Evolutionary conservation across 2,329 filamentous ascomycete species (phyloP), one percentile per base, ranked within the genome.

Genomic region (Fusarium kyushuense): DNA sequence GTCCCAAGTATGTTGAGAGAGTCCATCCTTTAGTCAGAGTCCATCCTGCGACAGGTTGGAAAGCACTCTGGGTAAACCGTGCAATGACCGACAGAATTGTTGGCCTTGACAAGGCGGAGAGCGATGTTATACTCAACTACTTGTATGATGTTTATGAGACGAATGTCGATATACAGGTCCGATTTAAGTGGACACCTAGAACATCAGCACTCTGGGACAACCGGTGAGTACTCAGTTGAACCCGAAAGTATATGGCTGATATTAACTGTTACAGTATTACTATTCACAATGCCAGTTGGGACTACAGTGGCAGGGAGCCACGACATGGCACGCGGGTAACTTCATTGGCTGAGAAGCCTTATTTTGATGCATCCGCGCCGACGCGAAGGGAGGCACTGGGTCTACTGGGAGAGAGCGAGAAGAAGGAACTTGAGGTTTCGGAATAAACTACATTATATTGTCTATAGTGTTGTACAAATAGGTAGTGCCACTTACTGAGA

Each of bases 41-140:
- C 0, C 90, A 93, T 73, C 90, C 90, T 1, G 90, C 87, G 0
- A 93, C 90, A 0, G 90, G 90, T 1, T 92, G 90, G 90, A 93
- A 92, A 76, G 83, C 89, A 0, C 82, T 93, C 1, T 93, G 85
- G 82, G 90, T 93, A 0, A 93, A 93, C 75, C 84, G 90, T 5
- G 82, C 87, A 3, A 89, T 92, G 84, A 92, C 90, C 0, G 83
- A 84, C 8, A 82, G 85, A 1, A 92, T 93, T 47, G 86, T 92
- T 1, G 91, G 90, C 0, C 76, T 93, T 0, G 90, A 93, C 69
- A 86, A 86, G 62, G 87, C 83, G 0, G 90, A 93, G 77, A 92
- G 89, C 58, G 90, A 92, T 69, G 67, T 87, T 0, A 89, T 93
- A 16, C 79, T 93, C 12, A 83, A 84, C 29, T 92, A 92, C 61